Conservation (phyloP, 2,329 filamentous ascomycete species). For the Alternaria brassicae region DNA sequence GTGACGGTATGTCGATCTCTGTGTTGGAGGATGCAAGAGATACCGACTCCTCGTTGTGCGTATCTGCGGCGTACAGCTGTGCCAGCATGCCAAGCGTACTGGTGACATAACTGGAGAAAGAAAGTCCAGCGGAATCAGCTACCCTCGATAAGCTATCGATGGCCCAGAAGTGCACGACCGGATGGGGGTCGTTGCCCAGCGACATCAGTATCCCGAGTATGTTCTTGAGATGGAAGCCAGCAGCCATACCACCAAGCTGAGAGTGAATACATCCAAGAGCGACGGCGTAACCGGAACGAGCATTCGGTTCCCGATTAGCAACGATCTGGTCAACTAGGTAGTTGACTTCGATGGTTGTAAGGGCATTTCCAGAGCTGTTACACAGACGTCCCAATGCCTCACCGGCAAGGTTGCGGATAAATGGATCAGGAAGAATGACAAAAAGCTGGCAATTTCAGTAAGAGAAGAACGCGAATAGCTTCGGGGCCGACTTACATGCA, state of each 20-base stretch:
- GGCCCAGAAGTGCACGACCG: slow-evolving; percentile 95
- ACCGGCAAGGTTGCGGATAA: slow-evolving; percentile 84
- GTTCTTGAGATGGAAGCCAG: slow-evolving; percentile 93
- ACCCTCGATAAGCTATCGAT: slow-evolving; percentile 86
- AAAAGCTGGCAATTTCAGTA: slow-evolving; percentile 61
- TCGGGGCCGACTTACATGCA: slow-evolving; percentile 70
- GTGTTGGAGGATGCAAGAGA: slow-evolving; percentile 87
- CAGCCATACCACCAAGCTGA: slow-evolving; percentile 96
- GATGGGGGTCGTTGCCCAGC: slow-evolving; percentile 92
- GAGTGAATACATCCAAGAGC: slow-evolving; percentile 92
- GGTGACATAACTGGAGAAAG: slow-evolving; percentile 88
- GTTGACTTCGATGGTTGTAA: slow-evolving; percentile 90
- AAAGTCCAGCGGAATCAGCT: slow-evolving; percentile 89
- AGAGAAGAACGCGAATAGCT: neutral
- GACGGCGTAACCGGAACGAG: slow-evolving; percentile 91
- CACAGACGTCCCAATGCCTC: slow-evolving; percentile 87
- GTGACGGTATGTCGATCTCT: slow-evolving; percentile 82
- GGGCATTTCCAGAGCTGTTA: slow-evolving; percentile 80
- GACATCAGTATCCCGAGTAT: slow-evolving; percentile 99
- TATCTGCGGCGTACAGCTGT: slow-evolving; percentile 89
- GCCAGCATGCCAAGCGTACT: slow-evolving; percentile 92
- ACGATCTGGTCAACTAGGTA: slow-evolving; percentile 94
- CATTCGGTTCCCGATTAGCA: slow-evolving; percentile 88
- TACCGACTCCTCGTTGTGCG: slow-evolving; percentile 83
- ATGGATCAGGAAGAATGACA: slow-evolving; percentile 82